These are phyloP conservation scores for Tagetes erecta DNA, from an alignment of 129 eudicot species.

Conservation along the genomic window DNA sequence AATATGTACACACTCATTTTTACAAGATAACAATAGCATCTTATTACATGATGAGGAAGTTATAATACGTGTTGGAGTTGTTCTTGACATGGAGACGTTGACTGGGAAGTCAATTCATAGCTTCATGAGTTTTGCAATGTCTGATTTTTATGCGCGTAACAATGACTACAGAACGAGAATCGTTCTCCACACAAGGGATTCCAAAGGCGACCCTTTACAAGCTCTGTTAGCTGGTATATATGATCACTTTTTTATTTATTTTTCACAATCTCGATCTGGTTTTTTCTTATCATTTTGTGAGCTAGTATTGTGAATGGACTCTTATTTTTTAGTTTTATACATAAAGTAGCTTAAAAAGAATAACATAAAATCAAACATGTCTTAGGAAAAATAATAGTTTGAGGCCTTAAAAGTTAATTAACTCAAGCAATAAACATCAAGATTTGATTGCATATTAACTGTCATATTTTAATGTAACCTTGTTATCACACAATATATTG, in stretches of 20 bases:
- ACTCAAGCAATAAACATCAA: too few species aligned
- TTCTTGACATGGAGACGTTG: conserved; percentile 21
- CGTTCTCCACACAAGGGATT: conserved; percentile 10
- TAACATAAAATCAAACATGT: neutral
- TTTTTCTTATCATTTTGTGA: neutral
- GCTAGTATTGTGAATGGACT: neutral
- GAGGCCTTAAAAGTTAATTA: too few species aligned
- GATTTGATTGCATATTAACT: too few species aligned
- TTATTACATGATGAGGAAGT: conserved; percentile 8
- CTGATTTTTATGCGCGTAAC: conserved; percentile 17
- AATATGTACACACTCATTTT: neutral
- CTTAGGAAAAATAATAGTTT: too few species aligned
- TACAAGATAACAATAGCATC: neutral
- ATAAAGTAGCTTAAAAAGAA: neutral
- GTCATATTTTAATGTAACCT: too few species aligned
- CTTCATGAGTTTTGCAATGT: conserved; percentile 5
- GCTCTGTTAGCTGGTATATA: conserved; percentile 16
- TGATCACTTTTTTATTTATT: neutral
- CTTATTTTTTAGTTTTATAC: neutral
- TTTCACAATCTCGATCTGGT: neutral
- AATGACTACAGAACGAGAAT: conserved; percentile 8
- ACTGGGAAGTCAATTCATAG: conserved; percentile 3
- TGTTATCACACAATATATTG: too few species aligned
- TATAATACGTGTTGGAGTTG: conserved; percentile 5
- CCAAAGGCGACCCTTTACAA: conserved; percentile 19